Base-by-base conservation (phyloP, 352 stramenopile species). In the Phytophthora macrochlamydospora region DNA sequence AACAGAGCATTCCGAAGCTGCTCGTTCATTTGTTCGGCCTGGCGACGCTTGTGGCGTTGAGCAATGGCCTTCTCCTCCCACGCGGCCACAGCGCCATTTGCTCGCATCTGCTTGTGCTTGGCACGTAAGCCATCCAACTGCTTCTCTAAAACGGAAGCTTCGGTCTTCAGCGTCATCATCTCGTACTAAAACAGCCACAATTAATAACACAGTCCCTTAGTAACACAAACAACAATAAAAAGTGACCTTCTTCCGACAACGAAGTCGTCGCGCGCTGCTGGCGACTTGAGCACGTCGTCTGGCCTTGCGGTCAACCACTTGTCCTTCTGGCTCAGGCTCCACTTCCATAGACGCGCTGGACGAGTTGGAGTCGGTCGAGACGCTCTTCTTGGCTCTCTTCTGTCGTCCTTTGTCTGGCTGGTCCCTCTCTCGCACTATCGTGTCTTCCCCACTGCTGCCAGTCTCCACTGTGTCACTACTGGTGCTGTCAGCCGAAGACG, bases 21-120 rank as follows among this genome's bases (percentile, higher is more conserved):
- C 38, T 72, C 61, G 42, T 78, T 75, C 7, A 43, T 53, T 29
- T 55, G 31, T 55, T 78, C 70, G 1, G 66, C 54, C 12, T 81
- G 69, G 30, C 72, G 73, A 1, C 75, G 72, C 55, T 82, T 79
- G 49, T 72, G 69, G 1, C 75, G 63, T 51, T 86, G 72, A 1
- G 65, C 62, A 50, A 83, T 83, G 7, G 75, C 78, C 4, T 54
- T 65, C 38, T 83, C 78, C 56, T 83, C 75, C 75, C 69, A 86
- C 37, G 68, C 71, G 8, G 74, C 71, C 1, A 75, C 64, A 0
- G 63, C 62, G 13, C 57, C 51, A 51, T 70, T 57, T 3, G 58
- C 57, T 7, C 62, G 71, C 51, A 51, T 59, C n/a, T 76, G 62
- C 29, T 81, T 81, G 66, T 85, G 77, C 29, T 68, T 73, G 9